Evolutionary conservation across 371 early-diverging fungal species (phyloP).

Genomic region (Dinochytrium kinnereticum): DNA sequence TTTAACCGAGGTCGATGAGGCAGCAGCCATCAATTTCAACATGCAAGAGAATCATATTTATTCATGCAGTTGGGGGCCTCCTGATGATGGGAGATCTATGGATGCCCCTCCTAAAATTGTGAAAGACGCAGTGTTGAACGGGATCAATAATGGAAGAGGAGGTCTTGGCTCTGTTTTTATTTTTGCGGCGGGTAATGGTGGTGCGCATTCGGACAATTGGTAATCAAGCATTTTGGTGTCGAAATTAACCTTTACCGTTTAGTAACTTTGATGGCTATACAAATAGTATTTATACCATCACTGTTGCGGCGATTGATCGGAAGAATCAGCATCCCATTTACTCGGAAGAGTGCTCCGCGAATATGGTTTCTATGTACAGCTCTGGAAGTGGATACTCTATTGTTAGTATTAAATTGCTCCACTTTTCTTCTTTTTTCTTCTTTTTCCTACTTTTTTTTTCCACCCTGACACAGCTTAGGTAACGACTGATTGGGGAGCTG

Average conservation of each 20-base stretch:
- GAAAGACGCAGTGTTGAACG: conserved; percentile 80
- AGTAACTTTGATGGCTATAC: conserved; percentile 97
- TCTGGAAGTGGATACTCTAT: conserved; percentile 75
- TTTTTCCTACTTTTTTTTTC: no score
- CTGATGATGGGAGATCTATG: conserved; percentile 87
- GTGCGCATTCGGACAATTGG: conserved; percentile 79
- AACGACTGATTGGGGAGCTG: conserved; percentile 83
- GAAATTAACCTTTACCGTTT: background rate
- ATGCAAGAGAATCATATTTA: conserved; percentile 89
- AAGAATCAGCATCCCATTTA: conserved; percentile 79
- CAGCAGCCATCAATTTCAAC: conserved; percentile 83
- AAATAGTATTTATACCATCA: conserved; percentile 93
- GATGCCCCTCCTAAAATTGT: conserved; percentile 87
- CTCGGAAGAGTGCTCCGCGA: conserved; percentile 90
- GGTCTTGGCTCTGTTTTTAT: conserved; percentile 91
- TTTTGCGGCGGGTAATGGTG: conserved; percentile 97
- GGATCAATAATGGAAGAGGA: conserved; percentile 79
- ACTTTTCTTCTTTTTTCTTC: background rate
- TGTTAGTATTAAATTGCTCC: conserved; percentile 56
- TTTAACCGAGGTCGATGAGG: conserved; percentile 90
- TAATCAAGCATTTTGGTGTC: conserved; percentile 21
- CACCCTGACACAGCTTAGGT: conserved; percentile 65
- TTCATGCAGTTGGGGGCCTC: conserved; percentile 95
- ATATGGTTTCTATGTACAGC: conserved; percentile 86
- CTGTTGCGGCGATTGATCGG: conserved; percentile 89